Base-by-base conservation (phyloP, 352 stramenopile species). In the Phytopythium cucurbitacearum region DNA sequence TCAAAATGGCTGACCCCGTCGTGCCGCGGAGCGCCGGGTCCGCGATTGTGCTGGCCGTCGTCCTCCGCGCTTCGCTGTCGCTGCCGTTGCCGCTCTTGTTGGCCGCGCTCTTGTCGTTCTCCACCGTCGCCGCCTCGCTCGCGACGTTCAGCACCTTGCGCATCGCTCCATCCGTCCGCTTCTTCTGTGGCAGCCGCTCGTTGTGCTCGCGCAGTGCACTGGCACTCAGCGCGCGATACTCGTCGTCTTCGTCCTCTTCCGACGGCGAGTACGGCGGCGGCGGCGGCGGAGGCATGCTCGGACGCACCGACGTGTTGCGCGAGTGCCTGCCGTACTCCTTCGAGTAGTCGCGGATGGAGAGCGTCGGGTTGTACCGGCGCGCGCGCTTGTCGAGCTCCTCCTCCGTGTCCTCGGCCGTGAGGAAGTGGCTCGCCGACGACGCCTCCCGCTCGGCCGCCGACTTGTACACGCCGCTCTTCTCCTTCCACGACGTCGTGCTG, bases 1-100 rank as follows among this genome's bases (percentile, higher is more conserved):
- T 69, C 36, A 80, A 38, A 56, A 80, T 79, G 32, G 60, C 65
- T 3, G 70, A 80, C 21, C 60, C 59, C 43, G 67, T 71, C 6
- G 57, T 73, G n/a, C 50, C 71, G 3, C 59, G 48, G 33, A 73
- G 37, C 28, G 3, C 39, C 3, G 38, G 48, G 13, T 54, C 38
- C 5, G 38, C 37, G 3, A 43, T 3, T 37, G 7, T 35, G n/a
- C 5, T 35, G n/a, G n/a, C 40, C 40, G 21, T 15, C 40, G n/a
- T 44, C 5, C 40, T 15, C 13, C 46, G 10, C 45, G 47, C 48
- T 45, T 53, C 10, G 7, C 28, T 21, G 9, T 5, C 33, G 28
- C 40, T 32, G 48, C 28, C 7, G 48, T 46, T 3, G 12, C 12
- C 10, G 10, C n/a, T 7, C 48, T 46, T 45, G 48, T 54, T 54